Conservation (phyloP, 1,139 yeast genomes). For the Lodderomyces oxycetoniae region DNA sequence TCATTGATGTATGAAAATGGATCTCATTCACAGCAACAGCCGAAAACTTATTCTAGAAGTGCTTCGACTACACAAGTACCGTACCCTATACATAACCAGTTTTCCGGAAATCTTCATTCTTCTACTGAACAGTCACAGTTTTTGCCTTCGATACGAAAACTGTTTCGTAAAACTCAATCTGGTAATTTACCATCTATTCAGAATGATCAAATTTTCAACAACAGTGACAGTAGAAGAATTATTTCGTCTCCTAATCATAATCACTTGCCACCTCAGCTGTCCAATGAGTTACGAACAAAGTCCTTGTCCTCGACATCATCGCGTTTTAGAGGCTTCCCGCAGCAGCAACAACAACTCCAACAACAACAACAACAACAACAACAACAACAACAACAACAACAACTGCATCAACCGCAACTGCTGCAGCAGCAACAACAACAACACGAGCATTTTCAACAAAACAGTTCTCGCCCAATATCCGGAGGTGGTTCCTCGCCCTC, state of each 20-base stretch:
- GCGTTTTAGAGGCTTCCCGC: constrained; percentile 8
- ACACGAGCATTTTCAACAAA: constrained; percentile 9
- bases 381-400: constrained; percentile 10
- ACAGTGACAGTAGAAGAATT: constrained; percentile 18
- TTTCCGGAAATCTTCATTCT: constrained; percentile 8
- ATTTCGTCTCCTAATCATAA: constrained; percentile 25
- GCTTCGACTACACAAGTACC: constrained; percentile 4
- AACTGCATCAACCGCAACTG: constrained; percentile 12
- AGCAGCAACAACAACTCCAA: constrained; percentile 7
- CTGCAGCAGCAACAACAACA: constrained; percentile 9
- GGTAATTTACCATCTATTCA: constrained; percentile 19
- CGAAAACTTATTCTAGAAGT: neutral
- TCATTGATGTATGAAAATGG: constrained; percentile 9
- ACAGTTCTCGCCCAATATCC: constrained; percentile 14
- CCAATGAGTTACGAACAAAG: constrained; percentile 20
- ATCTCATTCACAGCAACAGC: constrained; percentile 2
- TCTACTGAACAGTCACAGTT: constrained; percentile 5
- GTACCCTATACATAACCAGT: constrained; percentile 3
- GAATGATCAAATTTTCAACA: constrained; percentile 13
- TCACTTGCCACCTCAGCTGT: constrained; percentile 10
- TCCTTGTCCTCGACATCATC: constrained; percentile 23
- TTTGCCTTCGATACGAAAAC: constrained; percentile 8
- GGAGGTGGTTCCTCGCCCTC: constrained; percentile 22
- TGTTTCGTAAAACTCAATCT: constrained; percentile 14
- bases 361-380: constrained; percentile 5